phyloP scores from a whole-genome alignment of 2,329 filamentous ascomycete species.

The Botrytis medusae region DNA sequence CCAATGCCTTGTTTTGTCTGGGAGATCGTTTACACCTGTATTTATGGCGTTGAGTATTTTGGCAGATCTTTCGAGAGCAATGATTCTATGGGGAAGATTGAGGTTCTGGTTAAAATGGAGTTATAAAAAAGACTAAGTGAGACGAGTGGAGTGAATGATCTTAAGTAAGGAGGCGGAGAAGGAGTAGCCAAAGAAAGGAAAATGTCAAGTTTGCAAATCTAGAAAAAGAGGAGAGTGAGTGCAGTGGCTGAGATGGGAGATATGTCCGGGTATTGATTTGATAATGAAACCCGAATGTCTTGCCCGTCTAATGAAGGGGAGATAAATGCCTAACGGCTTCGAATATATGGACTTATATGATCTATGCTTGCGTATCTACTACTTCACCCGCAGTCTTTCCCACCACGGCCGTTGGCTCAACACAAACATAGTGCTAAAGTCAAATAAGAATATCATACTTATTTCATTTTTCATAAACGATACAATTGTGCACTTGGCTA shows the following conservation, averaged over 20 bases:
- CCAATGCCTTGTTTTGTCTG: slow-evolving; percentile 54
- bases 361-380: not conserved
- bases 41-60: slow-evolving; percentile 52
- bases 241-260: no score
- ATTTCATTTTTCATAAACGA: not conserved
- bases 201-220: fast-evolving
- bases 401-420: not conserved
- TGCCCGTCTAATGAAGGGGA: not conserved
- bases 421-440: not conserved
- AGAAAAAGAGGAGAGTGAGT: not conserved
- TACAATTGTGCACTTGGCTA: no score
- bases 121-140: not conserved
- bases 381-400: not conserved
- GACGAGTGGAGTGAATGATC: not conserved
- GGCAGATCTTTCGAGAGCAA: slow-evolving; percentile 29
- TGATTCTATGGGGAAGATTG: slow-evolving; percentile 61
- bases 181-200: not conserved
- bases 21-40: slow-evolving; percentile 60
- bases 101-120: slow-evolving; percentile 47
- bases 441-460: not conserved
- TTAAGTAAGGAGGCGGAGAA: not conserved
- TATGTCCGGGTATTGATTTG: not conserved
- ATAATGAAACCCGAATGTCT: fast-evolving
- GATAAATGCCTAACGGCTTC: not conserved
- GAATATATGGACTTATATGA: no score